Evolutionary conservation across 306 rosid species (phyloP), one percentile per base, ranked within the genome.

Genomic region (Parietaria judaica): DNA sequence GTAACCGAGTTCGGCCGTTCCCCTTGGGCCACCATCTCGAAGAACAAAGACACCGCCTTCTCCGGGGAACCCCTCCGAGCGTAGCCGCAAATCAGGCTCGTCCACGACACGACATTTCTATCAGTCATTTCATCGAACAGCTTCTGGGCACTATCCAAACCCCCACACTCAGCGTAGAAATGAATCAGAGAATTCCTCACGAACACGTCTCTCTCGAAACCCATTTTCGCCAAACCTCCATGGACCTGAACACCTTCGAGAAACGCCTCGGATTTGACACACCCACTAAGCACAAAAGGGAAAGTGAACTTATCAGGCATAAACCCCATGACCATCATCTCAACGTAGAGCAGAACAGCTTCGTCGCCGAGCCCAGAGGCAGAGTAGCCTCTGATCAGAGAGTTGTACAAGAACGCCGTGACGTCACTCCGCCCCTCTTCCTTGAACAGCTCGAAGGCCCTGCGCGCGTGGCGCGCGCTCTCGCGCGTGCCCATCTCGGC

Each of bases 91-190:
- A 84, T 90, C 82, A 90, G 78, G 67, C 86, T 83, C 67, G 94
- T 90, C 97, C 94, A 87, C 12, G 90, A 87, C 79, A 87, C 86
- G 17, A 79, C 95, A 67, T 84, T 88, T 82, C 96, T 84, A 1
- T 83, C 79, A 60, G 46, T 64, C 96, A 88, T 83, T 72, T 6
- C 65, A 45, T 83, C 96, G 68, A 88, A 88, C 81, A 85, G 73
- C 79, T 83, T 88, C 2, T 68, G 80, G 31, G 77, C 86, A 37
- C 65, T 58, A 2, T 61, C 82, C 70, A 90, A 63, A 48, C 72
- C 70, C 44, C 86, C 81, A 36, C 83, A 66, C 54, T 82, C 90
- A 0, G 78, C 79, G 47, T 90, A 90, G 1, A 86, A 57, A 77
- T 82, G 90, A 45, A 90, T 76, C 81, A 86, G 64, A 45, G 95